Evolutionary conservation across 1,284 basidiomycete genomes (phyloP).

Genomic region (Paramarasmius palmivorus): DNA sequence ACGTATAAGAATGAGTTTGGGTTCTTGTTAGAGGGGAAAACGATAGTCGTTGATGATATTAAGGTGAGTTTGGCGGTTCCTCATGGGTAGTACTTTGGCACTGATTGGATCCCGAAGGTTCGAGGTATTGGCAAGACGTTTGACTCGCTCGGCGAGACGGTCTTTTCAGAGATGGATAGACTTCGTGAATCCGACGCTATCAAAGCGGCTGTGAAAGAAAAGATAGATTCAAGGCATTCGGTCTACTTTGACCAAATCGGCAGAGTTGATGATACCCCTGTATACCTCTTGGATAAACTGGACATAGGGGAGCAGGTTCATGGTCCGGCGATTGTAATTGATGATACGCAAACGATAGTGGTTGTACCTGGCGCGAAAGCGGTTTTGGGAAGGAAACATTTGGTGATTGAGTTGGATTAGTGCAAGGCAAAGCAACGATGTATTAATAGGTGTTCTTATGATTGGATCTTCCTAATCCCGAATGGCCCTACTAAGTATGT

Average conservation of each 20-base stretch:
- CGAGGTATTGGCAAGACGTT: conserved; percentile 90
- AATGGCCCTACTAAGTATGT: no score
- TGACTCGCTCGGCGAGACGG: conserved; percentile 77
- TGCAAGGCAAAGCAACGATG: no score
- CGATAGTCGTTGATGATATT: conserved; percentile 88
- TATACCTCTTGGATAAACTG: conserved; percentile 72
- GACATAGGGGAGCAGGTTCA: conserved; percentile 68
- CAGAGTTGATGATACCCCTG: conserved; percentile 75
- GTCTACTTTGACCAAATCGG: conserved; percentile 83
- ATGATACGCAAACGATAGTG: conserved; percentile 91
- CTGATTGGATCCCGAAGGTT: conserved; percentile 31
- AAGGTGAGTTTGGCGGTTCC: conserved; percentile 54
- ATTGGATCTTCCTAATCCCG: no score
- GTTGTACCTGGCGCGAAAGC: conserved; percentile 71
- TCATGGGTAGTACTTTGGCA: neutral
- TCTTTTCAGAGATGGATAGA: conserved; percentile 69
- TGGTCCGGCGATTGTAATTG: conserved; percentile 90
- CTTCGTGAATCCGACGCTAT: conserved; percentile 34
- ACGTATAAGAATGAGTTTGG: conserved; percentile 88
- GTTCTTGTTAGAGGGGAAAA: conserved; percentile 82
- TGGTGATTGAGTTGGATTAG: conserved; percentile 27
- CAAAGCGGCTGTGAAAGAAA: conserved; percentile 39
- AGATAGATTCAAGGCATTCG: conserved; percentile 53
- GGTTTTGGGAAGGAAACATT: conserved; percentile 67
- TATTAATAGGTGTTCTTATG: no score